phyloP scores from a whole-genome alignment of 1,284 basidiomycete species.

The Apiotrichum gamsii region DNA sequence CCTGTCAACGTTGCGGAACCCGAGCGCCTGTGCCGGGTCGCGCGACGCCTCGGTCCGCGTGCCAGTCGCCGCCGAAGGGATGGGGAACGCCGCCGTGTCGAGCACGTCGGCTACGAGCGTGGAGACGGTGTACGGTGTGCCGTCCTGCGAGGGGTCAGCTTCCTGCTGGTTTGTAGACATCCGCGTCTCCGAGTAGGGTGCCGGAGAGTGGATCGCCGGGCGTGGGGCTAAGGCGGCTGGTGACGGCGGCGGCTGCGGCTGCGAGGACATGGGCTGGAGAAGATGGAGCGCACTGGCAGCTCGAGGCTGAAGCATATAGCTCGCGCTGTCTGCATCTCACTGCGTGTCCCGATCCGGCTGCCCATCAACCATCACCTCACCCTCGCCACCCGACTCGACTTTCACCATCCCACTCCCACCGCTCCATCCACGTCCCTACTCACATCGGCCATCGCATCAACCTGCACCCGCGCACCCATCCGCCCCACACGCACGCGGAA shows the following conservation, averaged over 20 bases:
- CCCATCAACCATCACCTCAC: too few species aligned
- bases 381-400: background rate
- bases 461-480: conserved; percentile 45
- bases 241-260: background rate
- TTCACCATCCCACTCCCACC: too few species aligned
- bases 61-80: conserved; percentile 31
- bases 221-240: too few species aligned
- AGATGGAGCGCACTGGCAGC: too few species aligned
- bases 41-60: background rate
- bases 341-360: too few species aligned
- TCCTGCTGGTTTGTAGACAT: too few species aligned
- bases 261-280: background rate
- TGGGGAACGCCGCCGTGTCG: conserved; percentile 36
- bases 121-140: conserved; percentile 47
- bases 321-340: too few species aligned
- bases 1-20: conserved; percentile 32
- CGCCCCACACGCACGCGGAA: conserved; percentile 47
- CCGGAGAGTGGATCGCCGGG: too few species aligned
- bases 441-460: conserved; percentile 50
- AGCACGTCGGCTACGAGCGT: conserved; percentile 42
- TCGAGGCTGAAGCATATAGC: too few species aligned
- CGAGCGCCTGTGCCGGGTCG: conserved; percentile 14
- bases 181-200: too few species aligned
- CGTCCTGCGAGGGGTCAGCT: conserved; percentile 40
- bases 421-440: too few species aligned